Percentiles rank a stretch among this genome's conserved stretches.
Conservation (phyloP, 768 basidiomycete genomes). For the Gymnopilus dilepis region DNA sequence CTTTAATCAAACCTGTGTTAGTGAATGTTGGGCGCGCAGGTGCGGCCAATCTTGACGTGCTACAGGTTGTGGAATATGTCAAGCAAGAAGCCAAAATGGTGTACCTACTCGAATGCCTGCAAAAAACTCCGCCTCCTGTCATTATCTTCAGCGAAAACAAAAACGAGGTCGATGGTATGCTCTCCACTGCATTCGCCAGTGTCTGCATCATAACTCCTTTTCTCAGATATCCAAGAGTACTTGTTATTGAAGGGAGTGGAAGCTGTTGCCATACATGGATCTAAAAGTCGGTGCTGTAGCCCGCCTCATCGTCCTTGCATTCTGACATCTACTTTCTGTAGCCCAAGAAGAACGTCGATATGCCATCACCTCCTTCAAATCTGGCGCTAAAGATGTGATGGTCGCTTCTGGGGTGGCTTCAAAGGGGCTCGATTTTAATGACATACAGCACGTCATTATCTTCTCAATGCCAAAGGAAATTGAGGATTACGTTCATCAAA, state of each 20-base stretch:
- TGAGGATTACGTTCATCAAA: conserved; percentile 99
- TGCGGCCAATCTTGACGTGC: conserved; percentile 94
- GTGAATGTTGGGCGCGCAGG: conserved; percentile 99
- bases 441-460: conserved; percentile 99
- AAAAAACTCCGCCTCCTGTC: conserved; percentile 97
- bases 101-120: conserved; percentile 94
- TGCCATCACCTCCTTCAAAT: conserved; percentile 97
- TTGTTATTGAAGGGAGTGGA: conserved; percentile 95
- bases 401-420: conserved; percentile 98
- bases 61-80: conserved; percentile 97
- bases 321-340: conserved; percentile 34
- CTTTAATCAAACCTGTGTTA: conserved; percentile 91
- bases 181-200: not conserved
- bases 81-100: conserved; percentile 99
- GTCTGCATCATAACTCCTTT: conserved; percentile 3
- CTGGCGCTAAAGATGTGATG: conserved; percentile 98
- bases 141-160: conserved; percentile 99
- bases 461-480: conserved; percentile 99
- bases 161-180: conserved; percentile 97
- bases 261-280: conserved; percentile 98
- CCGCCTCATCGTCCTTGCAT: not conserved
- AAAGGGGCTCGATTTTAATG: conserved; percentile 98
- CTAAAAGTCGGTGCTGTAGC: conserved; percentile 71
- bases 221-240: conserved; percentile 97
- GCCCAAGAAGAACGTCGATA: conserved; percentile 99